These are phyloP conservation scores for Chalaropsis ovoidea DNA, from an alignment of 2,329 filamentous ascomycete genomes.

Conservation along the genomic window DNA sequence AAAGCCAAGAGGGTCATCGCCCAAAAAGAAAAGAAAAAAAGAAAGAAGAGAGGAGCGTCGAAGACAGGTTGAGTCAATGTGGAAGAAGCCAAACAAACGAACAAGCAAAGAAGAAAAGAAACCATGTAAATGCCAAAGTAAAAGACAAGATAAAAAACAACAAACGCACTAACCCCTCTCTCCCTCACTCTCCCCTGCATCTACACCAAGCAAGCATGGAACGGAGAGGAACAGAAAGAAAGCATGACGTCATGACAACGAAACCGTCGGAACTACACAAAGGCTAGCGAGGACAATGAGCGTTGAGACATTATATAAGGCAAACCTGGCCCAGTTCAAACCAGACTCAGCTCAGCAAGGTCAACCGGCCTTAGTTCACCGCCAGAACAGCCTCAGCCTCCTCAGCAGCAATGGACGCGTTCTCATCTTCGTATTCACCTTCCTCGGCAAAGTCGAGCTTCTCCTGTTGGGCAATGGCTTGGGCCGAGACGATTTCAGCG, in stretches of 20 bases:
- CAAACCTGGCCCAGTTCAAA: neutral
- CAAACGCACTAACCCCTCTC: neutral
- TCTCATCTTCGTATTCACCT: conserved; percentile 40
- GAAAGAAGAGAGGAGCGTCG: neutral
- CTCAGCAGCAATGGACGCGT: conserved; percentile 30
- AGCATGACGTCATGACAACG: conserved; percentile 10
- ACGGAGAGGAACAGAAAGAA: conserved; percentile 10
- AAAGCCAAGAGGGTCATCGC: neutral
- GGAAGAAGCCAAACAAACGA: neutral
- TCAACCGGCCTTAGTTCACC: conserved; percentile 18
- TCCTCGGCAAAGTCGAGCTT: conserved; percentile 53
- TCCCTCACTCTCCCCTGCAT: too few relatives aligned
- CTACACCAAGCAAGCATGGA: too few relatives aligned
- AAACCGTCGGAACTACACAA: neutral
- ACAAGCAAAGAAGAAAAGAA: conserved; percentile 15
- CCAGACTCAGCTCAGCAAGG: neutral
- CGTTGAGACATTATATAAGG: conserved; percentile 16
- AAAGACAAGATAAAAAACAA: conserved; percentile 19
- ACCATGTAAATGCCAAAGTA: conserved; percentile 25
- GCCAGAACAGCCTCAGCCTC: conserved; percentile 25
- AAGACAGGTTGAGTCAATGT: neutral
- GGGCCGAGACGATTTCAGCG: conserved; percentile 94
- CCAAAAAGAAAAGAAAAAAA: neutral
- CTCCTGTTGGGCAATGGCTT: conserved; percentile 92
- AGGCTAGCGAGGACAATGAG: neutral